Base-by-base conservation (phyloP, 495 filamentous ascomycete species). In the Oidiodendron maius region DNA sequence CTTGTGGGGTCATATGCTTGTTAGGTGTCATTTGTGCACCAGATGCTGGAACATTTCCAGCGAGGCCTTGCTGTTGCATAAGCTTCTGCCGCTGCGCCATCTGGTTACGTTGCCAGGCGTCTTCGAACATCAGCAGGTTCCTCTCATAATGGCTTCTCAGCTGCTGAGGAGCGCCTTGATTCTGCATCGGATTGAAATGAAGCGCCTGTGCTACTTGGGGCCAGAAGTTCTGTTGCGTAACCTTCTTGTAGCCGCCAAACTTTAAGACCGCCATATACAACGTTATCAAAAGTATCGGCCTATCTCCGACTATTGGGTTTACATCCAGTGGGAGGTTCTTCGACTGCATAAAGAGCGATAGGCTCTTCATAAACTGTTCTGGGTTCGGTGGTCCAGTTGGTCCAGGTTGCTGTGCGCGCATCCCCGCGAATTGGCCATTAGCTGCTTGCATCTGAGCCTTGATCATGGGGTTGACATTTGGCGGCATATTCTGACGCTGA, bases 191-290 rank as follows among this genome's bases (percentile, higher is more conserved):
- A 13, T 76, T 70, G 44, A 90, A 83, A 12, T 82, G 78, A 45
- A 96, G 66, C 21, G 72, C 66, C 30, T 78, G 76, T 1, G 88
- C 81, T 41, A 94, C 70, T 18, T 77, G 75, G 6, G 74, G 71
- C 91, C 91, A 97, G 52, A 71, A 67, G 48, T 86, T 83, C 16
- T 71, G 71, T 18, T 69, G 69, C 0, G 77, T 81, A 5, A 95
- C 74, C 52, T 77, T 84, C 61, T 81, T 83, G 30, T 84, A 95
- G 2, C 93, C 93, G 15, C 85, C 84, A 59, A 85, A 75, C 53
- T 82, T 85, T 61, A 82, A 76, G 5, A 96, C 86, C 1, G 74
- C 69, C 34, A 77, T 76, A 67, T 88, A 96, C 6, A 98, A 74
- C 39, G 82, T 79, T 41, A 85, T 73, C 30, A 94, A 64, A 54